phyloP scores from a whole-genome alignment of 306 rosid species.

The Clitoria ternatea region DNA sequence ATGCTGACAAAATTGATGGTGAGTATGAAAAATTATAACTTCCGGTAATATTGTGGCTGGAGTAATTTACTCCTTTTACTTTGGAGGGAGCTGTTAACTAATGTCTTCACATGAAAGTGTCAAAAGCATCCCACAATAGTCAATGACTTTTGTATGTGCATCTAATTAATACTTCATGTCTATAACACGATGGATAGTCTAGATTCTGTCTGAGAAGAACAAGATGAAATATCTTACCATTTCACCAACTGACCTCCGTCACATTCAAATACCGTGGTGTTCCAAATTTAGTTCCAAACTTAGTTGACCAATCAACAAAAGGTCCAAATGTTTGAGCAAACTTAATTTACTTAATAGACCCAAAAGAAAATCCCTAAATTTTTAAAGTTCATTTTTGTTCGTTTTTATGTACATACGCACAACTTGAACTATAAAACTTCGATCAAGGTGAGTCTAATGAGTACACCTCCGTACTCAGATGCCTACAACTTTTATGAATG shows the following conservation, averaged over 20 bases:
- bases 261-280: neutral
- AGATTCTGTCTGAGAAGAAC: neutral
- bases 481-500: no score
- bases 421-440: no score
- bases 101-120: conserved; percentile 2
- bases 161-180: conserved; percentile 17
- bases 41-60: neutral
- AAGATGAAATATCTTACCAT: conserved; percentile 10
- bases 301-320: neutral
- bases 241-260: conserved; percentile 17
- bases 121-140: conserved; percentile 8
- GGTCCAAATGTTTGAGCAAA: conserved; percentile 10
- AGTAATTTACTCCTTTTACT: neutral
- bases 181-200: neutral
- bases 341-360: no score
- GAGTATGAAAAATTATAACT: neutral
- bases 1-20: conserved; percentile 8
- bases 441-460: no score
- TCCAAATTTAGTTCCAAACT: neutral
- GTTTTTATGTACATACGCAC: no score
- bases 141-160: conserved; percentile 3
- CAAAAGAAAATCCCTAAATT: no score
- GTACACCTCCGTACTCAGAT: no score
- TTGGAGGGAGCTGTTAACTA: neutral
- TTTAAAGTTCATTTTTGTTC: no score